phyloP scores from a whole-genome alignment of 768 basidiomycete genomes.

The Wakefieldia striispora region DNA sequence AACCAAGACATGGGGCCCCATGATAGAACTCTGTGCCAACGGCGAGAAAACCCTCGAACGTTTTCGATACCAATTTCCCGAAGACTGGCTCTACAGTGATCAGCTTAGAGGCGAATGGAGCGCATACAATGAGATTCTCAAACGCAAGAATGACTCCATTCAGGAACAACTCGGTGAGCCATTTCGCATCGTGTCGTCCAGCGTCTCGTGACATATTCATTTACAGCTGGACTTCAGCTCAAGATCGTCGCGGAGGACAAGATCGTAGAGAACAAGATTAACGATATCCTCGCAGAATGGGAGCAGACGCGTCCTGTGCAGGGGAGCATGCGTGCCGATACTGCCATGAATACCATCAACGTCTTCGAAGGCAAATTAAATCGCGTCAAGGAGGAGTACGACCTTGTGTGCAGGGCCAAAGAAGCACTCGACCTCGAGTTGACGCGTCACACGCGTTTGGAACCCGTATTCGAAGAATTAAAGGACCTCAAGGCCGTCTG shows the following conservation, averaged over 20 bases:
- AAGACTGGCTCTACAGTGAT: constrained; percentile 98
- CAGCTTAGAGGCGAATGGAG: constrained; percentile 98
- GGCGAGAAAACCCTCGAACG: constrained; percentile 98
- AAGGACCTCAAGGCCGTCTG: constrained; percentile 97
- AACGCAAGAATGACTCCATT: constrained; percentile 96
- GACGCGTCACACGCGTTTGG: constrained; percentile 83
- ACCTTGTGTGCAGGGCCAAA: constrained; percentile 93
- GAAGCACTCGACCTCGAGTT: constrained; percentile 95
- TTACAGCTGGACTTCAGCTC: constrained; percentile 87
- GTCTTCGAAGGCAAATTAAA: constrained; percentile 91
- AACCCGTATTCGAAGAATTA: constrained; percentile 93
- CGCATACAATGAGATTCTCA: constrained; percentile 96
- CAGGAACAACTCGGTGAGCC: constrained; percentile 91
- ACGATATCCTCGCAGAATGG: constrained; percentile 89
- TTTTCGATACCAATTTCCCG: constrained; percentile 94
- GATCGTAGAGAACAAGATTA: constrained; percentile 94
- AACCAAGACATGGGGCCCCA: constrained; percentile 93
- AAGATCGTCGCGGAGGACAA: constrained; percentile 99
- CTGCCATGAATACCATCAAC: constrained; percentile 93
- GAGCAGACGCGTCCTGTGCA: constrained; percentile 95
- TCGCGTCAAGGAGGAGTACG: constrained; percentile 91
- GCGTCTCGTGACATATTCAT: constrained; percentile 5
- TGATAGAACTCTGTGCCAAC: constrained; percentile 91
- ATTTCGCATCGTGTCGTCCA: constrained; percentile 4
- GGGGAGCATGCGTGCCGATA: constrained; percentile 94